Conservation (phyloP, 768 basidiomycete genomes). For the Candolleomyces aberdarensis region DNA sequence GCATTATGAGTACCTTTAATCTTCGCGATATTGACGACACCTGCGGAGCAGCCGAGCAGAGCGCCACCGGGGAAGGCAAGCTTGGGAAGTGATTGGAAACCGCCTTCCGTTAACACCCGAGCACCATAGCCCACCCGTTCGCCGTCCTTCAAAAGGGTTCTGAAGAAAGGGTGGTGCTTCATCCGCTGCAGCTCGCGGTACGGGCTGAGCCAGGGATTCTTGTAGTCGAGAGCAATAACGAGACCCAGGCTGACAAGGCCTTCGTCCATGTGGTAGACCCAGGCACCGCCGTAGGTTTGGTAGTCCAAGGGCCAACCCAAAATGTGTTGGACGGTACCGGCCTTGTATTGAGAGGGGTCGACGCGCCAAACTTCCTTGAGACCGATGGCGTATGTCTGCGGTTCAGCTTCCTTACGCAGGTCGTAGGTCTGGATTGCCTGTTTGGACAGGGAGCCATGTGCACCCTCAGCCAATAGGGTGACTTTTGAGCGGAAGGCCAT, state of each 20-base stretch:
- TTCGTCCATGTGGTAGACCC: constrained; percentile 94
- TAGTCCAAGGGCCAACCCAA: constrained; percentile 90
- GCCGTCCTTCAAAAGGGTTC: constrained; percentile 68
- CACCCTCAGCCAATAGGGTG: constrained; percentile 91
- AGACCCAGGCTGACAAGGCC: constrained; percentile 87
- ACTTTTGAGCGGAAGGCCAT: constrained; percentile 94
- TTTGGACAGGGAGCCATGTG: constrained; percentile 89
- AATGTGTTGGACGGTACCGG: constrained; percentile 88
- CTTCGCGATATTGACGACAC: constrained; percentile 94
- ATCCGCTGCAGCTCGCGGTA: constrained; percentile 92
- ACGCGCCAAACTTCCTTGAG: constrained; percentile 98
- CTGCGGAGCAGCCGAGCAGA: constrained; percentile 91
- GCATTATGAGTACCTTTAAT: constrained; percentile 99
- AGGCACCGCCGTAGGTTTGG: constrained; percentile 88
- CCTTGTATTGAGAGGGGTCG: constrained; percentile 53
- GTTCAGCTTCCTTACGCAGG: constrained; percentile 65
- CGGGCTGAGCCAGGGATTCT: constrained; percentile 89
- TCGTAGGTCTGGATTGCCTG: constrained; percentile 70
- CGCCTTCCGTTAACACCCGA: constrained; percentile 89
- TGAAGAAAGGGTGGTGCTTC: constrained; percentile 96
- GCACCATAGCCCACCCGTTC: constrained; percentile 88
- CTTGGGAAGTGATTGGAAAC: constrained; percentile 83
- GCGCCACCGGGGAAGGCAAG: constrained; percentile 93
- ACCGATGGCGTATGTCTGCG: constrained; percentile 95
- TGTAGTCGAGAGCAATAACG: constrained; percentile 92